phyloP scores from a whole-genome alignment of 108 stramenopile species.

The Epithemia pelagica region DNA sequence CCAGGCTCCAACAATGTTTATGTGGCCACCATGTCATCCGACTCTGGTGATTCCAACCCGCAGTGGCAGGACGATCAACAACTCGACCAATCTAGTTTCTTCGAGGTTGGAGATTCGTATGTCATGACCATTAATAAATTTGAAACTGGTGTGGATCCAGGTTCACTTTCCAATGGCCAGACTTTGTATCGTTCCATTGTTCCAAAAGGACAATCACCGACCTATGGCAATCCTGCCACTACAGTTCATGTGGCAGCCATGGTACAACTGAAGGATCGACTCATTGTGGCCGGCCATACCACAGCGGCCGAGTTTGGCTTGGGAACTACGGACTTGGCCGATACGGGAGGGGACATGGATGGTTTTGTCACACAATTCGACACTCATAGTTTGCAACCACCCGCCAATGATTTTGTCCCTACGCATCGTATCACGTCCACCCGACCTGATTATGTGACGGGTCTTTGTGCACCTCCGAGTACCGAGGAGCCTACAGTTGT shows the following conservation, averaged over 20 bases:
- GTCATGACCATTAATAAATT: not conserved
- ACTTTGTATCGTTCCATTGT: not conserved
- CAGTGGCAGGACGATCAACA: not conserved
- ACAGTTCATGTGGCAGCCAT: slow-evolving; percentile 1
- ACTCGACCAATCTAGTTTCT: not conserved
- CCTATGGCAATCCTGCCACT: not conserved
- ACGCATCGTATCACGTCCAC: slow-evolving; percentile 6
- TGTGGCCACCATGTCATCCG: slow-evolving; percentile 3
- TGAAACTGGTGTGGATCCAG: not conserved
- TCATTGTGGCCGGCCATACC: slow-evolving; percentile 39
- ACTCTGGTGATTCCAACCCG: not conserved
- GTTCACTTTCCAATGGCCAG: not conserved
- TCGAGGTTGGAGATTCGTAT: not conserved
- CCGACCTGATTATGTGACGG: slow-evolving; percentile 25
- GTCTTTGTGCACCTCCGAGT: slow-evolving; percentile 22
- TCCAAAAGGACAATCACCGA: not conserved
- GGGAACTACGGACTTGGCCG: not conserved
- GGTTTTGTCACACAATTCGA: slow-evolving; percentile 38
- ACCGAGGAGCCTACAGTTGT: slow-evolving; percentile 13
- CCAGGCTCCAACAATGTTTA: slow-evolving; percentile 1
- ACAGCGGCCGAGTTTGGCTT: slow-evolving; percentile 8
- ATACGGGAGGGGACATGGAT: slow-evolving; percentile 23
- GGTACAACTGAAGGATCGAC: slow-evolving; percentile 2
- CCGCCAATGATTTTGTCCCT: not conserved
- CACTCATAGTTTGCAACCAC: not conserved